Base-by-base conservation (phyloP, 129 eudicot species). In the Flaveria linearis region DNA sequence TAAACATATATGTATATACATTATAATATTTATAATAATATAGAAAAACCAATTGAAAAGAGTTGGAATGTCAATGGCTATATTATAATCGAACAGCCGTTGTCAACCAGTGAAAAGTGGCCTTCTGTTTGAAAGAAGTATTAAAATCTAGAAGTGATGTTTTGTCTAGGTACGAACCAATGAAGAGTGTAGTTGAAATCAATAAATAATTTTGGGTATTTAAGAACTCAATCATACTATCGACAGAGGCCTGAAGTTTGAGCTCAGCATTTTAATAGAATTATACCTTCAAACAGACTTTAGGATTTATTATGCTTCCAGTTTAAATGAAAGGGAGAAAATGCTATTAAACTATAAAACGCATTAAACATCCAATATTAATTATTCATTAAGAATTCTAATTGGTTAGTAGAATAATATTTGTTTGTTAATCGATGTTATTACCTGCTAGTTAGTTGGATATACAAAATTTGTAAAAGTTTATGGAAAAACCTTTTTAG, bases 61-160 rank as follows among this genome's bases (percentile, higher is more conserved):
- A 73, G 25, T 39, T 73, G 74, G 83, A 80, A 80, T 80, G 83
- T 80, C 69, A 80, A 80, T 80, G 83, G 73, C 61, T 53, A 73
- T 72, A 65, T 42, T 80, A 36, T 65, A 80, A 57, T 80, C 69
- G 67, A 80, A 52, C 62, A 65, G 78, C 57, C 78, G 51, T 79
- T 39, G 51, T 72, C 83, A 79, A 72, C 73, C 78, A 64, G 50
- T 80, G 66, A 80, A 80, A 12, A 72, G 47, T 13, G 33, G 36
- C 60, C 66, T 72, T 64, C 9, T 72, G 78, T 41, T 52, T 30
- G 11, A 79, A 61, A 72, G 7, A 64, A 26, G 25, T 14, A 36
- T 33, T 51, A 66, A 36, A 61, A 64, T 72, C 39, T 50, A 51
- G 26, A 72, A 23, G 39, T 72, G 23, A 73, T 72, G 51, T 12